A percentile compares a stretch with the other conserved stretches of the same genome.
Conservation (phyloP, 108 stramenopile genomes). For the Cyclostephanos invisitatus region DNA sequence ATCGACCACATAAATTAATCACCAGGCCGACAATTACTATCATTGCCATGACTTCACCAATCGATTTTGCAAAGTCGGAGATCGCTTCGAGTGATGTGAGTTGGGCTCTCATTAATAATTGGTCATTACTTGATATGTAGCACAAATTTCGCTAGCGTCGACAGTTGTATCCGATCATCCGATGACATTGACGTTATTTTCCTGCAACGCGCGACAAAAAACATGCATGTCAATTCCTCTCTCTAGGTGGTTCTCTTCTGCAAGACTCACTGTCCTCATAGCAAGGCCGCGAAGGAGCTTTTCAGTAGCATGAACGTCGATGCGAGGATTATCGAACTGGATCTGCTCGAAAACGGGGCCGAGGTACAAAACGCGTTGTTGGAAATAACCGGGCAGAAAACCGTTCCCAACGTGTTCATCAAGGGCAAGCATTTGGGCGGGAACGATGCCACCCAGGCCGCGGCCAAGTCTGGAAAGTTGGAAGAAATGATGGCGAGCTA, state of each 20-base stretch:
- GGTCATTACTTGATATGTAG: not conserved
- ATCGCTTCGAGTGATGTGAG: constrained; percentile 71
- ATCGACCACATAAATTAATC: not conserved
- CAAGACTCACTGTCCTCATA: constrained; percentile 76
- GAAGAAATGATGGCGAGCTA: constrained; percentile 57
- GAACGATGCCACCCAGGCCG: constrained; percentile 75
- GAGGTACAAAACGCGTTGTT: constrained; percentile 54
- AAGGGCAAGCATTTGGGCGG: constrained; percentile 78
- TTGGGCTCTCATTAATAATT: not conserved
- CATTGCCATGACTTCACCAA: constrained; percentile 21
- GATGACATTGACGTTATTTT: not conserved
- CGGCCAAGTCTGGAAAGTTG: constrained; percentile 62
- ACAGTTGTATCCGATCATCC: not conserved
- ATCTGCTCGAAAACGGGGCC: constrained; percentile 62
- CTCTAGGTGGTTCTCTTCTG: constrained; percentile 60
- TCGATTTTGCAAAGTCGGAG: constrained; percentile 70
- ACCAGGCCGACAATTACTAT: constrained; percentile 12
- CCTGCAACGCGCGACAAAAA: not conserved
- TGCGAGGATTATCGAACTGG: constrained; percentile 61
- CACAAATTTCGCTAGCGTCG: not conserved
- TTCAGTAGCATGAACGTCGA: constrained; percentile 51
- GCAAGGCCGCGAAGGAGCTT: constrained; percentile 63
- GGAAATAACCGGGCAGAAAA: constrained; percentile 55
- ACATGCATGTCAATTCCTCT: not conserved
- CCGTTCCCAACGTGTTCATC: constrained; percentile 66